A percentile compares a stretch with the other conserved stretches of the same genome.
phyloP scores from a whole-genome alignment of 208 protist species.

The Naegleria gruberi region DNA sequence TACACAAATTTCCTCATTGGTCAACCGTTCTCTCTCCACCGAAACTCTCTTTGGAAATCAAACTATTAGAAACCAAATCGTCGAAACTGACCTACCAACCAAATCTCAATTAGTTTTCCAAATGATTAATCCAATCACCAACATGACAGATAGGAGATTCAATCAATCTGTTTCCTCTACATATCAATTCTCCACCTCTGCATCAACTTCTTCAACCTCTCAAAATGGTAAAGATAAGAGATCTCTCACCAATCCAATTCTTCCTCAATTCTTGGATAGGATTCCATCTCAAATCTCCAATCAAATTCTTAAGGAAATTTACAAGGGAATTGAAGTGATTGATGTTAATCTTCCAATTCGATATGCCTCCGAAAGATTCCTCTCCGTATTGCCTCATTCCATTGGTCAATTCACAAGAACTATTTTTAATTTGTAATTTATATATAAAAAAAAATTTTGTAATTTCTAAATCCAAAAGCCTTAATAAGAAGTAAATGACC shows the following conservation, averaged over 20 bases:
- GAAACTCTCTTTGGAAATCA: too few species aligned
- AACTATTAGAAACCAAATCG: too few species aligned
- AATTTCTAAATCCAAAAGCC: too few species aligned
- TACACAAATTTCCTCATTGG: too few species aligned
- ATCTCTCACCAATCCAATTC: too few species aligned
- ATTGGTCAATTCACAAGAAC: too few species aligned
- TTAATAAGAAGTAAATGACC: too few species aligned
- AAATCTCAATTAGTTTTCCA: neutral
- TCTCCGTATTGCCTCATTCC: too few species aligned
- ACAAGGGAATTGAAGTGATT: neutral
- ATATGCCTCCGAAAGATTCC: neutral
- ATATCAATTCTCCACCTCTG: neutral
- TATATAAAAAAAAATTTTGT: too few species aligned
- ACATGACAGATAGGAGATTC: neutral
- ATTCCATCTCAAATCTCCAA: neutral
- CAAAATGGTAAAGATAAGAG: neutral
- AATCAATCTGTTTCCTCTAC: neutral
- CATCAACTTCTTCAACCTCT: too few species aligned
- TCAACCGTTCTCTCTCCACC: too few species aligned
- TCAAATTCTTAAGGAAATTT: neutral
- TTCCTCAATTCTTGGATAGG: neutral
- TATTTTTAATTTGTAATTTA: too few species aligned
- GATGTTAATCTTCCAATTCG: neutral
- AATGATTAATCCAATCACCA: neutral
- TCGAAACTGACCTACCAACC: neutral